Conservation (phyloP, 75 land plant genomes). For the Ceratopteris richardii region DNA sequence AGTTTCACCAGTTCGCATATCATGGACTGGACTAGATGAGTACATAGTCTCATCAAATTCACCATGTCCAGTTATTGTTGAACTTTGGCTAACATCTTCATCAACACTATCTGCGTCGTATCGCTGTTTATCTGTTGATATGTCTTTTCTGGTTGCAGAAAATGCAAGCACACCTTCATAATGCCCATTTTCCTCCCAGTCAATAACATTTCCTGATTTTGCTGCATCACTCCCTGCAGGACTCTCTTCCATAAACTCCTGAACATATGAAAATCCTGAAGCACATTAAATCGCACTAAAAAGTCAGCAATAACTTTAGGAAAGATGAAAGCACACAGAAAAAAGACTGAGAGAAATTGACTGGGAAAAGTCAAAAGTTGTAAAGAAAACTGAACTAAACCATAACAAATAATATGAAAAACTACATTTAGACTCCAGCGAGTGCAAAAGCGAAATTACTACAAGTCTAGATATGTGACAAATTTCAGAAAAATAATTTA, state of each 20-base stretch:
- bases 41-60: no score
- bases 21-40: no score
- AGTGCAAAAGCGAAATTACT: no score
- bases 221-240: slow-evolving; percentile 26
- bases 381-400: no score
- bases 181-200: slow-evolving; percentile 22
- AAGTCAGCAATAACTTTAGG: background rate
- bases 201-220: slow-evolving; percentile 24
- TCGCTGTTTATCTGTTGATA: slow-evolving; percentile 13
- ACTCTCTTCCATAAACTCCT: slow-evolving; percentile 43
- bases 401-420: no score
- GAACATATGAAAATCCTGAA: slow-evolving; percentile 52
- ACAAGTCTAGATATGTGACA: no score
- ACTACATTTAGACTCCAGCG: no score
- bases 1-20: no score
- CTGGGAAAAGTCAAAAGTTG: background rate
- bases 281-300: background rate
- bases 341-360: background rate
- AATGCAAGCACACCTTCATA: slow-evolving; percentile 20
- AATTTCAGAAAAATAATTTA: no score
- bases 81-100: no score
- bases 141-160: slow-evolving; percentile 21
- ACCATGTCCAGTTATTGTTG: no score
- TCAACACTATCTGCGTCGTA: no score
- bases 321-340: background rate